Conservation (phyloP, 2,329 filamentous ascomycete genomes). For the Daldinia sp. region DNA sequence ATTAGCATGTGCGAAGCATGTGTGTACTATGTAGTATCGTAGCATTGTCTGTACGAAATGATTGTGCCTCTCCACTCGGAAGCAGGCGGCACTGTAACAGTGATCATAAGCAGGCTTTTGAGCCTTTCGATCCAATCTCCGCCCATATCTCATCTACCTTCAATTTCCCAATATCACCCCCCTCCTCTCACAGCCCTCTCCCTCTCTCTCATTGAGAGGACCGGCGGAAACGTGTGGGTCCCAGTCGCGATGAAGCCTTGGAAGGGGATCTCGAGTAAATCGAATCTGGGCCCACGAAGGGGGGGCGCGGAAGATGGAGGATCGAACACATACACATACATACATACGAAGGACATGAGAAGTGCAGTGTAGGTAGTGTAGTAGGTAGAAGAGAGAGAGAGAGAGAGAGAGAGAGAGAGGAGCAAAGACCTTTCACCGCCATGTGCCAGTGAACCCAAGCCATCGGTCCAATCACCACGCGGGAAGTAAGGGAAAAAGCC, state of each 20-base stretch:
- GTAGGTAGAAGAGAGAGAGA: neutral
- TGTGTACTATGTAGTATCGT: constrained; percentile 14
- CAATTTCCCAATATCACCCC: constrained; percentile 17
- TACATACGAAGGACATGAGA: constrained; percentile 12
- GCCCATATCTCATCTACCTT: constrained; percentile 21
- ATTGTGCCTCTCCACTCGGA: constrained; percentile 42
- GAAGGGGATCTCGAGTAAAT: constrained; percentile 31
- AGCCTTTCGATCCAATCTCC: constrained; percentile 34
- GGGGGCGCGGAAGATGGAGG: constrained; percentile 24
- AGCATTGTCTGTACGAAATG: constrained; percentile 38
- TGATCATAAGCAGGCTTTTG: constrained; percentile 37
- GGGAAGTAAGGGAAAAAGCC: constrained; percentile 36
- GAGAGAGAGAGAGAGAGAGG: constrained; percentile 6
- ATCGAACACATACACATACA: constrained; percentile 1
- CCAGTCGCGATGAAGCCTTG: constrained; percentile 22
- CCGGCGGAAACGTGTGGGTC: constrained; percentile 17
- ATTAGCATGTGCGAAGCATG: neutral
- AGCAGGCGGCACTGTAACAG: constrained; percentile 36
- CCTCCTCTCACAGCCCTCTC: constrained; percentile 5
- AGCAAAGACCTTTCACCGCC: constrained; percentile 46
- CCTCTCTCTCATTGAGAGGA: constrained; percentile 6
- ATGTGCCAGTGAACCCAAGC: constrained; percentile 44
- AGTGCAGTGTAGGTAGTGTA: too few species aligned
- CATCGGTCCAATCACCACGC: constrained; percentile 45
- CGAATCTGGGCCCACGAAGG: constrained; percentile 22